These are phyloP conservation scores for Rhodotorula sp. DNA, from an alignment of 1,284 basidiomycete species.

Conservation along the genomic window DNA sequence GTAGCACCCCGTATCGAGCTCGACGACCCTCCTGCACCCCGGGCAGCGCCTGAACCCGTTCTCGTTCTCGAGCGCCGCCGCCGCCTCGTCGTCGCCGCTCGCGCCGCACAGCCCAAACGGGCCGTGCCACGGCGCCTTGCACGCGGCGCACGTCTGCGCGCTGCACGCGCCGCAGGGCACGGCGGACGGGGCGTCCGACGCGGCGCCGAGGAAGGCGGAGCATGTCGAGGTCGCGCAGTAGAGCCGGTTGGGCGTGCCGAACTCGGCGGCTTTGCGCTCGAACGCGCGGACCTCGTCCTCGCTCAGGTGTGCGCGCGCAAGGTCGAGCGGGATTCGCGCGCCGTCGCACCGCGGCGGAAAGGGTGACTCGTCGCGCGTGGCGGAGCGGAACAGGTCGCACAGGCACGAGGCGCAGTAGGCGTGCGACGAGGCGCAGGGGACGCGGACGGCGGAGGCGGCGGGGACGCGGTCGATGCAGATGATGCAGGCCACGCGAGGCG, in stretches of 20 bases:
- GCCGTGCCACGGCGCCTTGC: slow-evolving; percentile 53
- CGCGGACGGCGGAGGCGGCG: slow-evolving; percentile 49
- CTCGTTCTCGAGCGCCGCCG: slow-evolving; percentile 49
- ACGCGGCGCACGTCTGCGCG: slow-evolving; percentile 54
- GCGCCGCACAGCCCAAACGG: slow-evolving; percentile 49
- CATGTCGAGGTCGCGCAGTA: slow-evolving; percentile 57
- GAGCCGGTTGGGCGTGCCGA: slow-evolving; percentile 53
- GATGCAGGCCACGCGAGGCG: slow-evolving; percentile 53
- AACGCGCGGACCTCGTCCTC: slow-evolving; percentile 37
- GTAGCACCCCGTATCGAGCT: slow-evolving; percentile 12
- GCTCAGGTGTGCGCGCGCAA: slow-evolving; percentile 49
- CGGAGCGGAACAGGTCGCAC: slow-evolving; percentile 53
- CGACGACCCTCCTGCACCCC: slow-evolving; percentile 3
- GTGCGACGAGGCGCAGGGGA: slow-evolving; percentile 49
- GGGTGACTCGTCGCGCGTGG: slow-evolving; percentile 54
- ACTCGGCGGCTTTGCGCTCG: slow-evolving; percentile 51
- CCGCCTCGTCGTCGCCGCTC: slow-evolving; percentile 49
- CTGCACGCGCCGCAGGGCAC: slow-evolving; percentile 47
- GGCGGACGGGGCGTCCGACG: background rate
- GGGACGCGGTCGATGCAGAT: slow-evolving; percentile 76
- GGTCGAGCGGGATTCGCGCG: slow-evolving; percentile 49
- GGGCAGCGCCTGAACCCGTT: slow-evolving; percentile 12
- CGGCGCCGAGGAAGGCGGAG: slow-evolving; percentile 58
- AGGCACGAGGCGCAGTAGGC: slow-evolving; percentile 54
- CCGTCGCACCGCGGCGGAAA: slow-evolving; percentile 58